A percentile compares a stretch with the other conserved stretches of the same genome.
phyloP scores from a whole-genome alignment of 1,284 basidiomycete species.

The Coniferiporia sulphurascens region DNA sequence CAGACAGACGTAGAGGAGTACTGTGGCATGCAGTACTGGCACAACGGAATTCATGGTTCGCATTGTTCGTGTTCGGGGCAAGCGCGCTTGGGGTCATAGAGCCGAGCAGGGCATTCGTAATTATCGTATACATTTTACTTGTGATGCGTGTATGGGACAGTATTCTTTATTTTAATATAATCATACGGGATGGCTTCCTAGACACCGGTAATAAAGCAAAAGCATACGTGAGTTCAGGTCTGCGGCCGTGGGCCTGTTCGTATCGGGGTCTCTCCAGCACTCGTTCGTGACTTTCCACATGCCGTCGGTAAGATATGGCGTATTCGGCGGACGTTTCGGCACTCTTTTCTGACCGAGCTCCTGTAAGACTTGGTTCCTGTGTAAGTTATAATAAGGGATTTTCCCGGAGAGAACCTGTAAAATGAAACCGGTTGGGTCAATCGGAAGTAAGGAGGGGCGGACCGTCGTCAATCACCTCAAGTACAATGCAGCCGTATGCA shows the following conservation, averaged over 20 bases:
- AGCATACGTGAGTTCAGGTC: constrained; percentile 21
- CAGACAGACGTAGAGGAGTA: constrained; percentile 15
- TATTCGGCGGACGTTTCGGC: constrained; percentile 35
- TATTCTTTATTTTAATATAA: not conserved
- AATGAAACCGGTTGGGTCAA: constrained; percentile 37
- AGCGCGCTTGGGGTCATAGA: not conserved
- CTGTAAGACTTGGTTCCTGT: constrained; percentile 30
- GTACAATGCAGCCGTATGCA: constrained; percentile 26
- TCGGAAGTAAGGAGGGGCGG: too few relatives aligned
- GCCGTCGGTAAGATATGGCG: constrained; percentile 32
- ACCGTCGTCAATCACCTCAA: constrained; percentile 20
- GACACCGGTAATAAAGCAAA: not conserved
- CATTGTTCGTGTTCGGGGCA: constrained; percentile 7
- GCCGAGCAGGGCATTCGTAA: not conserved
- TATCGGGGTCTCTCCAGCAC: constrained; percentile 32
- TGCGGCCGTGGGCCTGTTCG: not conserved
- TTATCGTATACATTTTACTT: not conserved
- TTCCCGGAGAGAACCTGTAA: constrained; percentile 24
- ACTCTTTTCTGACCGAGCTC: constrained; percentile 36
- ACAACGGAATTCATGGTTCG: constrained; percentile 16
- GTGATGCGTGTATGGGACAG: not conserved
- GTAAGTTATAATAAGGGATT: constrained; percentile 28
- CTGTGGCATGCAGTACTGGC: constrained; percentile 17
- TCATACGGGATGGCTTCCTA: not conserved
- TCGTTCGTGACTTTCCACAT: constrained; percentile 36